These are phyloP conservation scores for Pilobolus umbonatus DNA, from an alignment of 192 early-diverging fungal species.

Conservation along the genomic window DNA sequence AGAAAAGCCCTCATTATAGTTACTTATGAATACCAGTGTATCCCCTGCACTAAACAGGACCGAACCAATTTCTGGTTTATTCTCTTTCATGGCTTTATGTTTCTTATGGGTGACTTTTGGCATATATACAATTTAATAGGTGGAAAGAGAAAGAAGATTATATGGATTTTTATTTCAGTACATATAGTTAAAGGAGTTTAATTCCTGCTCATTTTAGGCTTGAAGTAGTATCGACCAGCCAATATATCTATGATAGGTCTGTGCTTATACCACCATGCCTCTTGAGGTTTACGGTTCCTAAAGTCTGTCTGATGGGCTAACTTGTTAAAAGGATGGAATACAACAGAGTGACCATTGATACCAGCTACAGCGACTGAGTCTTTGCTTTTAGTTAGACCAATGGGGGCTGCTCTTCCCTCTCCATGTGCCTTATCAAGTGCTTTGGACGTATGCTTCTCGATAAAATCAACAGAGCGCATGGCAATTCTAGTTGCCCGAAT, in stretches of 20 bases:
- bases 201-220: neutral
- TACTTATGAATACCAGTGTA: neutral
- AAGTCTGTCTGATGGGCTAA: slow-evolving; percentile 73
- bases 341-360: slow-evolving; percentile 69
- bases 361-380: slow-evolving; percentile 76
- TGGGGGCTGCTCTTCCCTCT: slow-evolving; percentile 45
- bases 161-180: neutral
- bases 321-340: slow-evolving; percentile 67
- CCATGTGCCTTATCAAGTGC: slow-evolving; percentile 42
- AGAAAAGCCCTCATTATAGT: neutral
- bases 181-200: neutral
- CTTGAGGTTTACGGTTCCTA: slow-evolving; percentile 65
- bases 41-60: neutral
- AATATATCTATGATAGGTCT: slow-evolving; percentile 23
- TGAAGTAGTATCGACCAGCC: slow-evolving; percentile 18
- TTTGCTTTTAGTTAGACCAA: slow-evolving; percentile 52
- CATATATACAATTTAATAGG: too few relatives aligned
- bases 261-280: slow-evolving; percentile 61
- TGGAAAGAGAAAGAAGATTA: neutral
- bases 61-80: neutral
- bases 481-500: slow-evolving; percentile 88
- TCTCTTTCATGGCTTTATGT: too few relatives aligned
- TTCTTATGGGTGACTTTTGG: too few relatives aligned
- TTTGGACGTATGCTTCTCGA: slow-evolving; percentile 60
- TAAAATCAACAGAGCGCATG: slow-evolving; percentile 77